A percentile compares a stretch with the other conserved stretches of the same genome.
Evolutionary conservation across 2,329 filamentous ascomycete species (phyloP).

Genomic region (Arthrobotrys conoides): DNA sequence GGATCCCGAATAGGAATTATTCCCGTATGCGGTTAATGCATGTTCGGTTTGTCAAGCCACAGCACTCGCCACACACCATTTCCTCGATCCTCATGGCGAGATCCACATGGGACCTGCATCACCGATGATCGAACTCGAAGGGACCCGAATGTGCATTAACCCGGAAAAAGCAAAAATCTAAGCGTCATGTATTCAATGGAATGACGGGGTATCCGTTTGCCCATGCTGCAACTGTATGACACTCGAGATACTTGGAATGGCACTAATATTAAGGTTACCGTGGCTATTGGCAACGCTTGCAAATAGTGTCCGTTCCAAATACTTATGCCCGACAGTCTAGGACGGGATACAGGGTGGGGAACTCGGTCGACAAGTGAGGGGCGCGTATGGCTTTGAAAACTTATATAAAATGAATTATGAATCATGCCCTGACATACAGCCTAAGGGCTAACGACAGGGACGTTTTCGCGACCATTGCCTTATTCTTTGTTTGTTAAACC

Average conservation of each 20-base stretch:
- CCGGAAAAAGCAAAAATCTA: slow-evolving; percentile 57
- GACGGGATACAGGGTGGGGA: background rate
- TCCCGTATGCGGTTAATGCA: slow-evolving; percentile 26
- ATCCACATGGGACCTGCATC: slow-evolving; percentile 45
- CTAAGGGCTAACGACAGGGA: too few species aligned
- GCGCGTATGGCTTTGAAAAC: background rate
- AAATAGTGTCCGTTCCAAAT: too few species aligned
- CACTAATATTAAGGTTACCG: background rate
- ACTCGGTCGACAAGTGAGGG: too few species aligned
- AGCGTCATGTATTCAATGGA: slow-evolving; percentile 45
- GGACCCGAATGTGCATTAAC: background rate
- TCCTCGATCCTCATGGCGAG: slow-evolving; percentile 20
- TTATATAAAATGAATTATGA: slow-evolving; percentile 6
- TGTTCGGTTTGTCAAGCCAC: slow-evolving; percentile 25
- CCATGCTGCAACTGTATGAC: background rate
- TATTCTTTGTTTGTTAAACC: too few species aligned
- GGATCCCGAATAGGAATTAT: slow-evolving; percentile 36
- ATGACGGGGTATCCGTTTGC: background rate
- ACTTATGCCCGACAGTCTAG: background rate
- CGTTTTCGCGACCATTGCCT: too few species aligned
- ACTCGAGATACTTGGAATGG: background rate
- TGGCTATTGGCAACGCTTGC: background rate
- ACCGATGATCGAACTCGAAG: slow-evolving; percentile 17
- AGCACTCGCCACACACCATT: slow-evolving; percentile 44
- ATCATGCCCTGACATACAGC: background rate